Conservation (phyloP, 768 basidiomycete species). For the Suillus clintonianus region DNA sequence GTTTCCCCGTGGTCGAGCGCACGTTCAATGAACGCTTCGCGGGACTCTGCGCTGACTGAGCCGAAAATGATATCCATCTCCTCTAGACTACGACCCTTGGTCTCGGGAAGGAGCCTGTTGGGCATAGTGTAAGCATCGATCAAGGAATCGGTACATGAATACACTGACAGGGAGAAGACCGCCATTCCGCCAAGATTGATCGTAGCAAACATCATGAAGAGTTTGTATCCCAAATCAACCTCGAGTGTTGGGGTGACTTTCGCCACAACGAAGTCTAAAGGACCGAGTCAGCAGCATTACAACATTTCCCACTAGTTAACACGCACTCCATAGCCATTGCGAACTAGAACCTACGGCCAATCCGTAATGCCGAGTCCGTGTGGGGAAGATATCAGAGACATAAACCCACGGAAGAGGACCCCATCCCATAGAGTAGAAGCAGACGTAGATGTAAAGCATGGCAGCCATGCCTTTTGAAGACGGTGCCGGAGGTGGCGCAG, state of each 20-base stretch:
- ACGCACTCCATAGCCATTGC: constrained; percentile 82
- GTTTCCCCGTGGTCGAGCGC: constrained; percentile 14
- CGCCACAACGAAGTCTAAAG: constrained; percentile 66
- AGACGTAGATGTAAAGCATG: constrained; percentile 84
- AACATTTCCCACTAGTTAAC: background rate
- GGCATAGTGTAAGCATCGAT: background rate
- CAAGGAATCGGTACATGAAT: background rate
- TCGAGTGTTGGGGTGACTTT: constrained; percentile 70
- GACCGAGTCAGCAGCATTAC: background rate
- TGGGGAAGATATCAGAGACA: constrained; percentile 86
- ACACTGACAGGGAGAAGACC: constrained; percentile 59
- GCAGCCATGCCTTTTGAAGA: constrained; percentile 80
- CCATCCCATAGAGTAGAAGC: constrained; percentile 89
- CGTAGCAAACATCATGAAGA: constrained; percentile 77
- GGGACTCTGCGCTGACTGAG: constrained; percentile 52
- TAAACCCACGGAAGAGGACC: constrained; percentile 71
- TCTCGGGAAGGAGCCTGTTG: constrained; percentile 58
- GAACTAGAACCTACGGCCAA: constrained; percentile 72
- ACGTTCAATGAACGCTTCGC: constrained; percentile 51
- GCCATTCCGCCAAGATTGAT: constrained; percentile 75
- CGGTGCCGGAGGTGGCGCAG: constrained; percentile 45
- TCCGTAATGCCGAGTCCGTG: constrained; percentile 80
- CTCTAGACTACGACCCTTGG: constrained; percentile 56
- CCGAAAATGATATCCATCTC: constrained; percentile 65
- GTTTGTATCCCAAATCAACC: constrained; percentile 64